These are phyloP conservation scores for Dendrostoma leiphaemia DNA, from an alignment of 2,329 filamentous ascomycete species.

Conservation along the genomic window DNA sequence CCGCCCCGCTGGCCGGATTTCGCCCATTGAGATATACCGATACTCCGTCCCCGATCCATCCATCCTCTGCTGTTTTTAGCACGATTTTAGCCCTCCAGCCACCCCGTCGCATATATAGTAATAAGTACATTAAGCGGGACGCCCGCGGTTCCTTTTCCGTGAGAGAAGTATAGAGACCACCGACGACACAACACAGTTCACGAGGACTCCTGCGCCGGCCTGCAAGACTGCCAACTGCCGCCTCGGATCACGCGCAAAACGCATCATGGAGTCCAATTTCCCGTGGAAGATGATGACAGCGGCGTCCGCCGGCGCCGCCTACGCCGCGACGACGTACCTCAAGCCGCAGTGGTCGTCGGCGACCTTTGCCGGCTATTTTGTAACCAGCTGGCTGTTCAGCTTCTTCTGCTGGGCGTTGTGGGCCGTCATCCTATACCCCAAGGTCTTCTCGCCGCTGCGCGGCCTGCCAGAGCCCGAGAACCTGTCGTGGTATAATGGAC, in stretches of 20 bases:
- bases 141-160: too few relatives aligned
- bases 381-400: slow-evolving; percentile 34
- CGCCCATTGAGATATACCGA: too few relatives aligned
- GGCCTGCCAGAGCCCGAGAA: slow-evolving; percentile 43
- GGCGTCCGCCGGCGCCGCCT: slow-evolving; percentile 30
- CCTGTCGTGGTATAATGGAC: slow-evolving; percentile 47
- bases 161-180: too few relatives aligned
- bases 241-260: neutral
- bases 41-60: too few relatives aligned
- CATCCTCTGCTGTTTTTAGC: too few relatives aligned
- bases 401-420: slow-evolving; percentile 37
- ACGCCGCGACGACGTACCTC: slow-evolving; percentile 27
- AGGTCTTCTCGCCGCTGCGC: slow-evolving; percentile 47
- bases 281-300: slow-evolving; percentile 28
- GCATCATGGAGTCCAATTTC: slow-evolving; percentile 19
- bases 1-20: too few relatives aligned
- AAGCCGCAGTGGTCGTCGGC: slow-evolving; percentile 30
- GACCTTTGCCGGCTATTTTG: slow-evolving; percentile 33
- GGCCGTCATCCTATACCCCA: slow-evolving; percentile 46
- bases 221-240: too few relatives aligned
- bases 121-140: too few relatives aligned
- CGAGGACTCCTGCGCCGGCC: too few relatives aligned
- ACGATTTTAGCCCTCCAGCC: too few relatives aligned
- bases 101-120: too few relatives aligned
- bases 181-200: too few relatives aligned